A percentile compares a stretch with the other conserved stretches of the same genome.
phyloP scores from a whole-genome alignment of 225 moss, liverwort and hornwort genomes.

The Ulota crispa region DNA sequence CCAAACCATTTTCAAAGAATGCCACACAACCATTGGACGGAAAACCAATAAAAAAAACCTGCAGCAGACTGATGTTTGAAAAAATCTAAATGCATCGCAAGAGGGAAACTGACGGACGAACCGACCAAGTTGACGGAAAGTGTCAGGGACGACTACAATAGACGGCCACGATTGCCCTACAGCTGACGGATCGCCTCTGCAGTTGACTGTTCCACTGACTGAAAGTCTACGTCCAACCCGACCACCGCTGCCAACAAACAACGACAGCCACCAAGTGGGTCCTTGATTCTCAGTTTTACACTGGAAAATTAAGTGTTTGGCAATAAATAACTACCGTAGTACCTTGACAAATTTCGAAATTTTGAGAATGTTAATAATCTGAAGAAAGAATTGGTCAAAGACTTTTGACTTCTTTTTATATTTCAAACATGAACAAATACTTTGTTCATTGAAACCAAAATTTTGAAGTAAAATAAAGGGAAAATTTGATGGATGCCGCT shows the following conservation, averaged over 20 bases:
- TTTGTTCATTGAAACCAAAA: background rate
- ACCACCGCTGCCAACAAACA: constrained; percentile 3
- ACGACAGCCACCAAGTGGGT: background rate
- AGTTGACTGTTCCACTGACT: background rate
- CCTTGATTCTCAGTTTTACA: background rate
- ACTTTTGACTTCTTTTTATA: background rate
- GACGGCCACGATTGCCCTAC: background rate
- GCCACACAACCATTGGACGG: too few relatives aligned
- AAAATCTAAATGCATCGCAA: background rate
- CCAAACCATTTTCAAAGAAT: too few relatives aligned
- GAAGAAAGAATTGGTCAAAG: background rate
- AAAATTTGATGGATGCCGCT: too few relatives aligned
- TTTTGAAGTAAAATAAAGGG: background rate
- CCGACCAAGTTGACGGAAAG: background rate
- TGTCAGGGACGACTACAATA: background rate
- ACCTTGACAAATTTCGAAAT: too few relatives aligned
- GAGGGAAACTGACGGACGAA: background rate
- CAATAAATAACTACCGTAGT: background rate
- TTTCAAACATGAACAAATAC: background rate
- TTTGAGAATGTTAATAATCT: too few relatives aligned
- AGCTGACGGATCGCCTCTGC: background rate
- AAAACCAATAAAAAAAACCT: too few relatives aligned
- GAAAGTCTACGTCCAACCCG: constrained; percentile 14
- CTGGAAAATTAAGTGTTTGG: background rate
- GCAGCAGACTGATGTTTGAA: background rate